A percentile compares a stretch with the other conserved stretches of the same genome.
Evolutionary conservation across 148 eudicot species (phyloP).

Genomic region (Dysphania ambrosioides): DNA sequence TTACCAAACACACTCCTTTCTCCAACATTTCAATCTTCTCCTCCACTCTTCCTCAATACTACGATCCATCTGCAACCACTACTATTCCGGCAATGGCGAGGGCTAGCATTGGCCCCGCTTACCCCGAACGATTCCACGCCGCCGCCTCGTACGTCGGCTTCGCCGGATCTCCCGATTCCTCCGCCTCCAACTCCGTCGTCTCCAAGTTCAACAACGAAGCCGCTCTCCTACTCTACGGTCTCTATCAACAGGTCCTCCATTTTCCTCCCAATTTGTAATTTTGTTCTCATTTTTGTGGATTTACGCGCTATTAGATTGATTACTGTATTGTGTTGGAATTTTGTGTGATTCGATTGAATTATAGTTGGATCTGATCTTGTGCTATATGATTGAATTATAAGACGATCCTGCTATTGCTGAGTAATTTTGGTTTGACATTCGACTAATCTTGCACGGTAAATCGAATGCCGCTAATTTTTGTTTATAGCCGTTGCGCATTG

Average conservation of each 20-base stretch:
- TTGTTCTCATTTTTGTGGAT: slow-evolving; percentile 3
- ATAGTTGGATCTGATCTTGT: slow-evolving; percentile 1
- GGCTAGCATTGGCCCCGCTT: slow-evolving; percentile 60
- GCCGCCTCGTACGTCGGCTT: slow-evolving; percentile 92
- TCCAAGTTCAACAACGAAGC: slow-evolving; percentile 76
- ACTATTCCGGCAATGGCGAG: slow-evolving; percentile 49
- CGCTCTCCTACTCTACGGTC: slow-evolving; percentile 78
- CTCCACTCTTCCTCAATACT: too few species aligned
- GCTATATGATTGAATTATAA: not conserved
- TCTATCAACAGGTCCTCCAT: slow-evolving; percentile 95
- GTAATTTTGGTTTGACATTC: slow-evolving; percentile 4
- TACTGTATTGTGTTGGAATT: not conserved
- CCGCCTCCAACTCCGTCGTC: slow-evolving; percentile 37
- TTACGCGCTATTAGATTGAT: not conserved
- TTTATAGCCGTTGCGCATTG: not conserved
- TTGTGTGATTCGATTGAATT: not conserved
- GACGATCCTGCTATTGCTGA: not conserved
- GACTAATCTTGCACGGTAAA: not conserved
- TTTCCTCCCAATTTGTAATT: too few species aligned
- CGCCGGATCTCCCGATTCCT: slow-evolving; percentile 63
- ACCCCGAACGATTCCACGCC: slow-evolving; percentile 80
- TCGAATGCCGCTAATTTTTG: not conserved
- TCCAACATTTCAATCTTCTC: too few species aligned
- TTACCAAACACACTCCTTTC: too few species aligned
- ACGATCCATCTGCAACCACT: not conserved